Percentiles rank a stretch among this genome's conserved stretches.
phyloP scores from a whole-genome alignment of 306 rosid genomes.

The Lathyrus sativus region DNA sequence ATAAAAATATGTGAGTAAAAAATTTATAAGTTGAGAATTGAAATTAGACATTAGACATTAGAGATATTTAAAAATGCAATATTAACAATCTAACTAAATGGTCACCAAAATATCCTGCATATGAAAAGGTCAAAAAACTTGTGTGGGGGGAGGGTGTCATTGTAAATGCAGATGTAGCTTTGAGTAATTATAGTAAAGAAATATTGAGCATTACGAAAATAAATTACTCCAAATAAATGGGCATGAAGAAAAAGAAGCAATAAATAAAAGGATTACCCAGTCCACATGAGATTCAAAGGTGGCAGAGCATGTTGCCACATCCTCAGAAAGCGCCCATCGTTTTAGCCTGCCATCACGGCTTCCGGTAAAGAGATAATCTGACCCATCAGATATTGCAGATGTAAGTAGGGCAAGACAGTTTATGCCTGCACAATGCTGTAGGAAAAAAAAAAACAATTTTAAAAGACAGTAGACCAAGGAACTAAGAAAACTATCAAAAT shows the following conservation, averaged over 20 bases:
- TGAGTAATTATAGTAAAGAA: slow-evolving; percentile 26
- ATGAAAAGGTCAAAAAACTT: background rate
- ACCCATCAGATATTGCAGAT: slow-evolving; percentile 58
- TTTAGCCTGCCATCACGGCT: slow-evolving; percentile 98
- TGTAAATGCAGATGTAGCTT: slow-evolving; percentile 18
- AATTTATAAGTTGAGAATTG: slow-evolving; percentile 12
- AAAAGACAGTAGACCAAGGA: slow-evolving; percentile 28
- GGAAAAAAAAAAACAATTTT: slow-evolving; percentile 38
- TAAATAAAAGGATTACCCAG: slow-evolving; percentile 65
- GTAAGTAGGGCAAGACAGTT: slow-evolving; percentile 77
- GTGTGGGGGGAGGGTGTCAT: background rate
- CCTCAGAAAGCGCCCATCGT: slow-evolving; percentile 78
- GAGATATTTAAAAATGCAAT: slow-evolving; percentile 1
- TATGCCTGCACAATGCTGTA: slow-evolving; percentile 96
- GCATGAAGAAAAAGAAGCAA: slow-evolving; percentile 1
- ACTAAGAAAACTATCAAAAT: slow-evolving; percentile 13
- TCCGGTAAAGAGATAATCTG: slow-evolving; percentile 85
- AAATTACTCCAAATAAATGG: slow-evolving; percentile 19
- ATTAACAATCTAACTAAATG: slow-evolving; percentile 9
- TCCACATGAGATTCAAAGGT: slow-evolving; percentile 99
- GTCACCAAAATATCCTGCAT: slow-evolving; percentile 12
- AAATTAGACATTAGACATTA: background rate
- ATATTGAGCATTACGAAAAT: slow-evolving; percentile 12
- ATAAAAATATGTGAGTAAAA: background rate
- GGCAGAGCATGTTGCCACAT: slow-evolving; percentile 78